Conservation (phyloP, 2,329 filamentous ascomycete genomes). For the Pseudocercospora pini-densiflorae region DNA sequence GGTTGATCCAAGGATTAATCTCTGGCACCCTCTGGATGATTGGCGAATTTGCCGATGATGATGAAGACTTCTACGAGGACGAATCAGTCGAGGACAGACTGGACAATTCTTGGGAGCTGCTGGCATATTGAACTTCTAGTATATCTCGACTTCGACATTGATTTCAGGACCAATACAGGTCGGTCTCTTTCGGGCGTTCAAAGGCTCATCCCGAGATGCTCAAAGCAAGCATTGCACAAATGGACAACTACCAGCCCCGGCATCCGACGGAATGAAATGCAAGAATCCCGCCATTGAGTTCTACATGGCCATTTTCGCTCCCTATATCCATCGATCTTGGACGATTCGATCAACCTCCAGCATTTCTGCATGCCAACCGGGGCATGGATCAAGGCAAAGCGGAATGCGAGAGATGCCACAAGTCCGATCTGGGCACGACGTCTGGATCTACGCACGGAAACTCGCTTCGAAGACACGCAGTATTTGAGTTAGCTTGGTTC, state of each 20-base stretch:
- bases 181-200: not conserved
- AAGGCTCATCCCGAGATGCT: not conserved
- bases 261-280: no score
- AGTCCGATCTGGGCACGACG: no score
- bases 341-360: not conserved
- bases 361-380: not conserved
- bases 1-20: slow-evolving; percentile 20
- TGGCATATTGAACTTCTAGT: not conserved
- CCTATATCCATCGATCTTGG: no score
- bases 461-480: no score
- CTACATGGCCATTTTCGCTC: no score
- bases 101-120: not conserved
- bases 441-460: no score
- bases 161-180: no score
- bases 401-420: no score
- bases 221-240: no score
- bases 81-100: slow-evolving; percentile 11
- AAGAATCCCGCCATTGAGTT: no score
- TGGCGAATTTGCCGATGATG: slow-evolving; percentile 21
- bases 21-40: slow-evolving; percentile 25
- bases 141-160: not conserved
- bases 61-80: slow-evolving; percentile 1
- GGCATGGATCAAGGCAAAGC: not conserved
- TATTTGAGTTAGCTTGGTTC: no score
- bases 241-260: no score